phyloP scores from a whole-genome alignment of 257 asterid species.

The Rehmannia glutinosa region DNA sequence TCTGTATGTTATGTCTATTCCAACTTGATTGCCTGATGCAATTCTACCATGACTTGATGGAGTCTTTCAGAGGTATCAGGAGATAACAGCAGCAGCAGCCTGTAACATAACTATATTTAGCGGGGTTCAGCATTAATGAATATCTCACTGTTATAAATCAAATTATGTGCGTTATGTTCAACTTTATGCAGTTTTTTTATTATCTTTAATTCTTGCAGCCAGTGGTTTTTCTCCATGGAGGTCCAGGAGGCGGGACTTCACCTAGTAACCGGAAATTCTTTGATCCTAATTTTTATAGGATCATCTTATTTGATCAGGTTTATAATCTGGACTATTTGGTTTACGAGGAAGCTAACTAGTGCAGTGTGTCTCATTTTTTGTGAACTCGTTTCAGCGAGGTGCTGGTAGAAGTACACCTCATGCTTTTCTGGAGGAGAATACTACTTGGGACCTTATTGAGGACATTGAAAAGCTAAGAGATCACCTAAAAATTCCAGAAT shows the following conservation, averaged over 20 bases:
- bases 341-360: slow-evolving; percentile 17
- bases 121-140: no score
- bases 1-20: no score
- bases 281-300: slow-evolving; percentile 78
- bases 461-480: slow-evolving; percentile 88
- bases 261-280: slow-evolving; percentile 85
- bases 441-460: slow-evolving; percentile 84
- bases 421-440: slow-evolving; percentile 87
- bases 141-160: no score
- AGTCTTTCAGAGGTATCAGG: no score
- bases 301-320: slow-evolving; percentile 93
- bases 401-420: slow-evolving; percentile 95
- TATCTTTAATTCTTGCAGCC: slow-evolving; percentile 53
- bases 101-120: no score
- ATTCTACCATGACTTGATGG: no score
- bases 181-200: slow-evolving; percentile 4
- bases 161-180: not conserved
- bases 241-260: slow-evolving; percentile 99
- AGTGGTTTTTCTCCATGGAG: slow-evolving; percentile 92
- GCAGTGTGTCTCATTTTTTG: not conserved
- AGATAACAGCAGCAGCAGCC: no score
- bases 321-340: slow-evolving; percentile 7
- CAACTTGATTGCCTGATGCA: no score
- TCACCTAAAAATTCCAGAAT: slow-evolving; percentile 77
- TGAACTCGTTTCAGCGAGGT: slow-evolving; percentile 57